These are phyloP conservation scores for Coprinopsis sp. DNA, from an alignment of 768 basidiomycete genomes.

Conservation along the genomic window DNA sequence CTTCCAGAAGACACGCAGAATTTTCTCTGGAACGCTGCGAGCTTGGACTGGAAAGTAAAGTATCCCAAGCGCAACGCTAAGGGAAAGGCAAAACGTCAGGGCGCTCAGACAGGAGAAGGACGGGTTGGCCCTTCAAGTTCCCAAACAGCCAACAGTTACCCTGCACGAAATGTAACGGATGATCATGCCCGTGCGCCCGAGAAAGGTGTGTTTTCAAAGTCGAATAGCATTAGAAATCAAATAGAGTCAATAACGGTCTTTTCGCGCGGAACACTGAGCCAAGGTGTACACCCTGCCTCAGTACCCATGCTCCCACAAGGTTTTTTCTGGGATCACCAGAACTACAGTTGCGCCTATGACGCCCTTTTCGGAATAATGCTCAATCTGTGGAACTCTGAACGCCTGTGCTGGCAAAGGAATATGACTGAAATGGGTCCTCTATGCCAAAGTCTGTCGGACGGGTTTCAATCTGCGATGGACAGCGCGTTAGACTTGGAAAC, in stretches of 20 bases:
- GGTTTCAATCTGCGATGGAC: background rate
- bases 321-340: conserved; percentile 14
- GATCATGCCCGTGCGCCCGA: no score
- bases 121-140: no score
- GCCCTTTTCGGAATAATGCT: conserved; percentile 17
- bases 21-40: no score
- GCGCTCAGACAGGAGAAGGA: background rate
- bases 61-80: background rate
- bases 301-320: conserved; percentile 9
- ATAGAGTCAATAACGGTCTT: no score
- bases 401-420: background rate
- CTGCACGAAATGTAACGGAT: no score
- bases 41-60: background rate
- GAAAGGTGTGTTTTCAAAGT: no score
- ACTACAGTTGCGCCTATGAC: conserved; percentile 25
- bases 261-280: no score
- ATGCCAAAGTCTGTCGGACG: background rate
- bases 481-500: no score
- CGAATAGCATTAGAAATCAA: no score
- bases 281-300: no score
- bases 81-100: conserved; percentile 3
- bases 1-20: conserved; percentile 8
- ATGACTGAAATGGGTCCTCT: background rate
- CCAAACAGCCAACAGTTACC: no score
- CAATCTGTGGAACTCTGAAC: conserved; percentile 16